These are phyloP conservation scores for Naganishia onofrii DNA, from an alignment of 768 basidiomycete genomes.

Conservation along the genomic window DNA sequence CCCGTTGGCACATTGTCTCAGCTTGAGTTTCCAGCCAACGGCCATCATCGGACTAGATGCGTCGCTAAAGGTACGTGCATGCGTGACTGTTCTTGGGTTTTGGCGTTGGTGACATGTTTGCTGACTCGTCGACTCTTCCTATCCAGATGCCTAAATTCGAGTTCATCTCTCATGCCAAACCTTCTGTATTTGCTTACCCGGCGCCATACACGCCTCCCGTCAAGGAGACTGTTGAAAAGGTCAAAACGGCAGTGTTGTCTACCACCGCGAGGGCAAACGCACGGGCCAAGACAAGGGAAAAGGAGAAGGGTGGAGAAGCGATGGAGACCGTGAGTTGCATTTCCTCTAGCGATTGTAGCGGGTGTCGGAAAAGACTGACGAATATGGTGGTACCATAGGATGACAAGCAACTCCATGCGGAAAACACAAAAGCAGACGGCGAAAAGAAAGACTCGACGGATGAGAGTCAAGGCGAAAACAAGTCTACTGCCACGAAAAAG, in stretches of 20 bases:
- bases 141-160: slow-evolving; percentile 88
- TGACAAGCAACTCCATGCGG: slow-evolving; percentile 58
- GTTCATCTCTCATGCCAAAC: slow-evolving; percentile 81
- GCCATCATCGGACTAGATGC: slow-evolving; percentile 87
- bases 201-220: slow-evolving; percentile 78
- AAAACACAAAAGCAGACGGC: slow-evolving; percentile 56
- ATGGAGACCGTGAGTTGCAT: slow-evolving; percentile 71
- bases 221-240: slow-evolving; percentile 86
- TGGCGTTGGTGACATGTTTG: not conserved
- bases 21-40: slow-evolving; percentile 90
- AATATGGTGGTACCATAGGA: slow-evolving; percentile 53
- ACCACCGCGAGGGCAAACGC: slow-evolving; percentile 97
- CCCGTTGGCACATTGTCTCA: slow-evolving; percentile 88
- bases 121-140: slow-evolving; percentile 21
- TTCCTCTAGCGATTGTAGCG: not conserved
- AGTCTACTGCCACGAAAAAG: slow-evolving; percentile 56
- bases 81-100: not conserved
- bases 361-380: not conserved
- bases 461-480: slow-evolving; percentile 50
- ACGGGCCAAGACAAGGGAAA: slow-evolving; percentile 73
- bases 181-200: slow-evolving; percentile 90
- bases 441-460: slow-evolving; percentile 61
- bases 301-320: slow-evolving; percentile 72
- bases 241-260: slow-evolving; percentile 89
- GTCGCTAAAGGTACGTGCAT: slow-evolving; percentile 67